Conservation (phyloP, 305 asterid species). For the Andrographis paniculata region DNA sequence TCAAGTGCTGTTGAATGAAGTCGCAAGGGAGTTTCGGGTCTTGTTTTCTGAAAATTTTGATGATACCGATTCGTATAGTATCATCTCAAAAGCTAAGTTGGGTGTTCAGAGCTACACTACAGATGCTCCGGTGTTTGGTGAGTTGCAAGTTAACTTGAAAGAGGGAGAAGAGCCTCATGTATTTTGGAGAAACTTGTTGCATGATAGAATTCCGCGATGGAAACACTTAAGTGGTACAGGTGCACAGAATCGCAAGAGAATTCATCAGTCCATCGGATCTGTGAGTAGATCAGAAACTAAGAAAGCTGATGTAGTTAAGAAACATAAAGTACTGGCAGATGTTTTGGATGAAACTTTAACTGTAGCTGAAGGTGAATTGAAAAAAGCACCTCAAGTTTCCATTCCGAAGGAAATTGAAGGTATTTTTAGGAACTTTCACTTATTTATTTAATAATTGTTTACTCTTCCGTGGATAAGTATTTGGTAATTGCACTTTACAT, state of each 20-base stretch:
- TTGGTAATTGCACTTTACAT: constrained; percentile 11
- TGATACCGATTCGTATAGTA: constrained; percentile 20
- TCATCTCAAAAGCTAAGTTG: constrained; percentile 56
- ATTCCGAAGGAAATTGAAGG: constrained; percentile 30
- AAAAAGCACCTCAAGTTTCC: constrained; percentile 23
- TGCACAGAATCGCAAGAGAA: constrained; percentile 72
- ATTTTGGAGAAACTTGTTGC: constrained; percentile 73
- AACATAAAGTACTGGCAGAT: constrained; percentile 44
- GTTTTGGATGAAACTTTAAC: constrained; percentile 27
- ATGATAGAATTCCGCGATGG: constrained; percentile 60
- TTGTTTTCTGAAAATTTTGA: constrained; percentile 34
- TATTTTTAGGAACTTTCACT: constrained; percentile 12
- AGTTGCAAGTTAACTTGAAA: constrained; percentile 38
- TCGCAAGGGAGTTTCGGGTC: constrained; percentile 45
- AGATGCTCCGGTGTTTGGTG: constrained; percentile 49
- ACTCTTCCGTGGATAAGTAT: constrained; percentile 13
- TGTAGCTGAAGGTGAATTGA: constrained; percentile 33
- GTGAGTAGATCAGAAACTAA: constrained; percentile 22
- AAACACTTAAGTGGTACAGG: constrained; percentile 37
- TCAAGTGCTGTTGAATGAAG: constrained; percentile 41
- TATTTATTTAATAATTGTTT: constrained; percentile 10
- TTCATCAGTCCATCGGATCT: constrained; percentile 36
- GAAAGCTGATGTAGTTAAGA: constrained; percentile 43
- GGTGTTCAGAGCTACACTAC: constrained; percentile 42
- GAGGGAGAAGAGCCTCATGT: constrained; percentile 54